Evolutionary conservation across 257 asterid species (phyloP), one percentile per base, ranked within the genome.

Genomic region (Buddleja alternifolia): DNA sequence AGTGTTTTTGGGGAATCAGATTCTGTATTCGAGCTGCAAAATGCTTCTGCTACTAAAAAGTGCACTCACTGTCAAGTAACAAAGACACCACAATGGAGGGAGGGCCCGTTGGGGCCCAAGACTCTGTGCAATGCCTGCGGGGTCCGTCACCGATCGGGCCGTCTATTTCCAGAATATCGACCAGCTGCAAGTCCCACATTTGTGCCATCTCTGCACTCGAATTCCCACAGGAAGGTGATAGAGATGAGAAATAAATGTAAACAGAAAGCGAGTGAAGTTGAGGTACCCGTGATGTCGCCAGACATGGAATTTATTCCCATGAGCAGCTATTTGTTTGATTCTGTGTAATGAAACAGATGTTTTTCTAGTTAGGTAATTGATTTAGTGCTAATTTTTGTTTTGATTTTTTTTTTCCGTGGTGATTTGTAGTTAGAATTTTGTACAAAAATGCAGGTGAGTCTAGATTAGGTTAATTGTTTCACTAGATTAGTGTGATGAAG

Each of bases 101-200:
- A 86, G 86, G 97, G 97, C 14, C 97, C 97, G 0, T 7, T 73
- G 79, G 97, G 97, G 2, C 96, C 92, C 0, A 86, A 82, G 83
- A 88, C 95, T 1, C 80, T 91, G 8, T 91, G 97, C 85, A 91
- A 91, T n/a, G 97, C 97, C 0, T 91, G 97, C 52, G 97, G 97
- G 7, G 97, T 91, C 23, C 86, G 97, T 3, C 85, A 80, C 71
- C 74, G 97, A 15, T 91, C 97, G 0, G 96, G 97, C 9, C 89
- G 96, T 10, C 76, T 91, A 1, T 83, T 66, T 45, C 96, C 97
- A 0, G 97, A 91, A 45, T 91, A 91, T 66, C 88, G 97, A 0
- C 97, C 97, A 0, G 90, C 90, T 4, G 95, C 95, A 2, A 91
- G 97, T 60, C 97, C 97, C 0, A 86, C 96, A 1, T 91, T 91